Evolutionary conservation across 179 eudicot species (phyloP).

Genomic region (Amaranthus tricolor): DNA sequence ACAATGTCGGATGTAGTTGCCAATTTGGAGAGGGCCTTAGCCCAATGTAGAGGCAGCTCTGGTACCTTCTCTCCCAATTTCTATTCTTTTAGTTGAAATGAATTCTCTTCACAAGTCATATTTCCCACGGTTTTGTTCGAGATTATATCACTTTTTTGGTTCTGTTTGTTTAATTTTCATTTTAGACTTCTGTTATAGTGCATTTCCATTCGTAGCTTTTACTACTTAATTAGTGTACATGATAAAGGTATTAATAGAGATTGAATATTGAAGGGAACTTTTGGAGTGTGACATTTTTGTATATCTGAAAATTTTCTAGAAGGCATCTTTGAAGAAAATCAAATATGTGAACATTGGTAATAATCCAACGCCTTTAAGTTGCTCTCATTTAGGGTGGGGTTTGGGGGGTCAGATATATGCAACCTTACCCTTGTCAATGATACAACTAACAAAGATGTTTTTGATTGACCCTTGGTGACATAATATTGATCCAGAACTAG

Average conservation of each 20-base stretch:
- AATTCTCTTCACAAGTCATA: neutral
- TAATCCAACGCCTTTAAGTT: neutral
- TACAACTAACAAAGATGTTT: too few species aligned
- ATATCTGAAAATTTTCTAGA: neutral
- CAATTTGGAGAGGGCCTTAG: slow-evolving; percentile 49
- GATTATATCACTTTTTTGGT: neutral
- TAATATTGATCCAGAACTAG: too few species aligned
- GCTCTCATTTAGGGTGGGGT: too few species aligned
- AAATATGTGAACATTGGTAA: neutral
- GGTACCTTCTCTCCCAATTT: slow-evolving; percentile 37
- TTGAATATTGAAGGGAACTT: slow-evolving; percentile 7
- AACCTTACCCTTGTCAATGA: too few species aligned
- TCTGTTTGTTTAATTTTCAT: neutral
- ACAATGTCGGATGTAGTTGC: slow-evolving; percentile 53
- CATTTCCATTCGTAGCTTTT: neutral
- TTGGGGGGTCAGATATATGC: too few species aligned
- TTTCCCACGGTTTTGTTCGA: neutral
- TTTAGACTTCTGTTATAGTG: neutral
- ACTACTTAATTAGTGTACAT: slow-evolving; percentile 15
- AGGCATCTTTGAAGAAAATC: neutral
- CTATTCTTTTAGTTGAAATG: slow-evolving; percentile 26
- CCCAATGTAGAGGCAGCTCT: slow-evolving; percentile 42
- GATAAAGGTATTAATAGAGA: neutral
- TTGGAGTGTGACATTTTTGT: slow-evolving; percentile 5
- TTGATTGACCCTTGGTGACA: too few species aligned